Evolutionary conservation across 371 early-diverging fungal species (phyloP), one percentile per base, ranked within the genome.

Genomic region (Rhizopus sp.): DNA sequence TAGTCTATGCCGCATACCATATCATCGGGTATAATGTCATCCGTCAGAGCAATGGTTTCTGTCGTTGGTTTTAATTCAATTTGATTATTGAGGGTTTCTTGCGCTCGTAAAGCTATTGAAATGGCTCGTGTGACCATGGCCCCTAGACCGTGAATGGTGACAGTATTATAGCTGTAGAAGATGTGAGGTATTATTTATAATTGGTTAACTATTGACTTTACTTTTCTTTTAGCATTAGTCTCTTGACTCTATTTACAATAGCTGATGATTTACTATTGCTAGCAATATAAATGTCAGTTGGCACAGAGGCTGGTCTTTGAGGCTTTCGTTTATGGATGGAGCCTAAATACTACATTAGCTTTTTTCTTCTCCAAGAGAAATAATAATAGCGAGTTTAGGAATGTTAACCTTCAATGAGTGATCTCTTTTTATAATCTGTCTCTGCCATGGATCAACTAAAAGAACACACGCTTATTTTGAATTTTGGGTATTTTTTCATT

Each of bases 131-230:
- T 55, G 7, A 91, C 70, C 53, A 85, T 82, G 3, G 88, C 88
- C n/a, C 91, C 90, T 49, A 91, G 72, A 7, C 88, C 90, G 56
- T 89, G 90, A 41, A 91, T 66, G 2, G 82, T 83, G 3, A 87
- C 69, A 30, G 53, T 57, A 6, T 66, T 64, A 47, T 66, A 62
- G 35, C 79, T 85, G 57, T 45, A 29, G 29, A 30, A 35, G 10
- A 23, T 31, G 17, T 6, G 35, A 23, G 23, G 2, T 23, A 23
- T 23, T 23, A 23, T 23, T 23, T 23, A 1, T 23, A 23, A 23
- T 16, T n/a, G 9, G 4, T 29, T 12, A 3, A 12, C 17, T 50
- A 12, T 30, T 34, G 35, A 31, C 2, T 23, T 64, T 69, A 79
- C 73, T 64, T 70, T 65, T 76, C 69, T 58, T 69, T 66, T 16